These are phyloP conservation scores for Syzygium aromaticum DNA, from an alignment of 345 rosid genomes.

Conservation along the genomic window DNA sequence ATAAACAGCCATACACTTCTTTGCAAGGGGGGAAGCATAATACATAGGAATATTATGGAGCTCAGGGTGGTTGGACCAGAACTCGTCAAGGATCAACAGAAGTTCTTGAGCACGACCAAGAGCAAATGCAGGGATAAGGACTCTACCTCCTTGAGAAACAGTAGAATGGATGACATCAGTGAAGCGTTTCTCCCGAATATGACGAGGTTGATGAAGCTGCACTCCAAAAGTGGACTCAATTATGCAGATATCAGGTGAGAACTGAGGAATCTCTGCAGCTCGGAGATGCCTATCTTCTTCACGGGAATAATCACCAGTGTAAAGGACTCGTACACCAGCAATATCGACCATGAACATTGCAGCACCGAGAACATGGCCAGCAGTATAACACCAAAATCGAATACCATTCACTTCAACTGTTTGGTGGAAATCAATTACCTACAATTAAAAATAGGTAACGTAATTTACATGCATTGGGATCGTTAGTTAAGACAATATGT, in stretches of 20 bases:
- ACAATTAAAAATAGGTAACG: not conserved
- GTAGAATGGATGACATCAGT: slow-evolving; percentile 88
- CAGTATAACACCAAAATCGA: slow-evolving; percentile 95
- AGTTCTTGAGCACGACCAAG: slow-evolving; percentile 87
- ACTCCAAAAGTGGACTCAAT: slow-evolving; percentile 96
- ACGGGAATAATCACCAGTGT: slow-evolving; percentile 92
- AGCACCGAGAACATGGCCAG: slow-evolving; percentile 98
- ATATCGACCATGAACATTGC: slow-evolving; percentile 99
- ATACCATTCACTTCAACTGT: slow-evolving; percentile 85
- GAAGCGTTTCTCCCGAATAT: slow-evolving; percentile 85
- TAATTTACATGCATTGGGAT: not conserved
- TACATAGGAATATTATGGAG: slow-evolving; percentile 86
- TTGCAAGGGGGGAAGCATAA: slow-evolving; percentile 94
- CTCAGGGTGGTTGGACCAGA: slow-evolving; percentile 83
- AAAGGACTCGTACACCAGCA: slow-evolving; percentile 87
- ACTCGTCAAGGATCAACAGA: slow-evolving; percentile 80
- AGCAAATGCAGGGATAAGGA: slow-evolving; percentile 74
- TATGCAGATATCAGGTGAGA: slow-evolving; percentile 92
- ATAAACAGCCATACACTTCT: slow-evolving; percentile 92
- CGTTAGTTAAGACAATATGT: not conserved
- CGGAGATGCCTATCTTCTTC: slow-evolving; percentile 94
- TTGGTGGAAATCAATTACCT: slow-evolving; percentile 94
- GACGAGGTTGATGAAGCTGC: slow-evolving; percentile 90
- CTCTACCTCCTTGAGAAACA: slow-evolving; percentile 87
- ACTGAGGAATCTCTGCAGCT: slow-evolving; percentile 94